Conservation (phyloP, 192 early-diverging fungal genomes). For the Oehlia diaphana region DNA sequence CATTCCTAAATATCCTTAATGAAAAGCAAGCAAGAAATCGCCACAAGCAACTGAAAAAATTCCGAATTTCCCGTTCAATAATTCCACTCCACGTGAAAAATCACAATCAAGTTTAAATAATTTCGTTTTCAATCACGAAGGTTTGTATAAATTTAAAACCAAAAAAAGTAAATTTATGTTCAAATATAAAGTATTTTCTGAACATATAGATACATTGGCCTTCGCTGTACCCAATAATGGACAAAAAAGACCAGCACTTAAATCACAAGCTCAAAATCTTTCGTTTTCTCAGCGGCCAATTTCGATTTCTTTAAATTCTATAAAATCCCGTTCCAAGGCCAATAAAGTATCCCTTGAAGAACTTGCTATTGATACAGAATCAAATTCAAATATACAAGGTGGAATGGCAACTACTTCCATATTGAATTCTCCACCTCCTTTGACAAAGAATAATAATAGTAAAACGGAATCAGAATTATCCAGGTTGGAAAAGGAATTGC, state of each 20-base stretch:
- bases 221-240: neutral
- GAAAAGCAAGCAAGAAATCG: slow-evolving; percentile 3
- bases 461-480: slow-evolving; percentile 1
- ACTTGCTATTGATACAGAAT: slow-evolving; percentile 3
- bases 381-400: neutral
- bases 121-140: slow-evolving; percentile 1
- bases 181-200: neutral
- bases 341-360: slow-evolving; percentile 24
- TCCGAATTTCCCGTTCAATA: neutral
- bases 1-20: neutral
- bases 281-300: neutral
- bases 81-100: neutral
- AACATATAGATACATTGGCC: neutral
- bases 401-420: neutral
- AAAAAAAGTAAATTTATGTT: neutral
- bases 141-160: neutral
- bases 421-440: slow-evolving; percentile 12
- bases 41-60: neutral
- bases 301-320: neutral
- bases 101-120: neutral
- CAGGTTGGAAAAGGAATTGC: slow-evolving; percentile 2
- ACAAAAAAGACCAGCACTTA: neutral
- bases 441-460: neutral
- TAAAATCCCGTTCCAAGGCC: neutral
- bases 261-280: neutral